Base-by-base conservation (phyloP, 805 yeast species). In the Pachysolen tannophilus region DNA sequence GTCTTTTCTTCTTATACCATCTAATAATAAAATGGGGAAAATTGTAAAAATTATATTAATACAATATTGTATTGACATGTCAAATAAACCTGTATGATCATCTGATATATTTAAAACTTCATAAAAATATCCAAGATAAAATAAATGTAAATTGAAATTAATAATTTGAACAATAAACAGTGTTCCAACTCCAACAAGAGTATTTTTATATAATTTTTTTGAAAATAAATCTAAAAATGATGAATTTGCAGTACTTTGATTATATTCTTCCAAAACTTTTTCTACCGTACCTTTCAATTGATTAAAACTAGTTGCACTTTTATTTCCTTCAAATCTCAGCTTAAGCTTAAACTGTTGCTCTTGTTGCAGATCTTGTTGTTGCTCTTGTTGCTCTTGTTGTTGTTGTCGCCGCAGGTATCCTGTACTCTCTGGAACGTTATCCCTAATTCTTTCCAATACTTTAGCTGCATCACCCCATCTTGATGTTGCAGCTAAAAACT, bases 111-210 rank as follows among this genome's bases (percentile, higher is more conserved):
- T 76, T 43, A 71, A 56, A 57, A 63, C 61, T 21, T 62, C 68
- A 50, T 77, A 72, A 10, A 72, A 56, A 43, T 56, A 64, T 1
- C 58, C 56, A 34, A 68, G 55, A 35, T 67, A 68, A 44, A 61
- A 65, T 61, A 66, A 58, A 32, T 71, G 44, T 1, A 63, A 56
- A 28, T 59, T 58, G 8, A 66, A 63, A 5, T 72, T 68, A 34
- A 68, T 60, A n/a, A 63, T 42, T 40, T 70, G 76, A n/a, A 62
- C 56, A 5, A 68, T 46, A 1, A 58, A 27, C 40, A 69, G 77
- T 8, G 64, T 47, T 0, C 51, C 18, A 1, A 63, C 39, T 1
- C 72, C 75, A 32, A 58, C 41, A 3, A 56, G 2, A 8, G 66
- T 55, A 33, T 61, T 63, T 19, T 50, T 53, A 44, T 61, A 52